Evolutionary conservation across 2,329 filamentous ascomycete species (phyloP).

Genomic region (Niveomyces coronatus): DNA sequence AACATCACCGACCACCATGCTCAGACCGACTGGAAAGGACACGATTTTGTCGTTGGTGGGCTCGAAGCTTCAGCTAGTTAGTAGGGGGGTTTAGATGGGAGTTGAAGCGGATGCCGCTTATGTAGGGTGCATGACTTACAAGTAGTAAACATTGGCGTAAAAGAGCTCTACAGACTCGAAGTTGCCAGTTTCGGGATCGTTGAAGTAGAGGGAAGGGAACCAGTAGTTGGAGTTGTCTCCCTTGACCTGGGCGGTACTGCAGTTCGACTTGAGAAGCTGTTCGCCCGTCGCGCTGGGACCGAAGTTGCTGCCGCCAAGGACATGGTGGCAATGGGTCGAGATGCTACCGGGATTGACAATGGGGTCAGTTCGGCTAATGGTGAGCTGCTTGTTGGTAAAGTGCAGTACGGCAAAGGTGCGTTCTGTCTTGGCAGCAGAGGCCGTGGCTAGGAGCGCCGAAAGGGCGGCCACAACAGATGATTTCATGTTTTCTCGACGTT

Average conservation of each 20-base stretch:
- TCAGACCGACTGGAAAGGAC: constrained; percentile 60
- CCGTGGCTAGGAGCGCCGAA: constrained; percentile 29
- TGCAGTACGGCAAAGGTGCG: constrained; percentile 59
- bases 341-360: constrained; percentile 52
- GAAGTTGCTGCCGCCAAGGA: constrained; percentile 63
- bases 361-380: constrained; percentile 55
- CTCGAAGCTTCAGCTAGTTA: constrained; percentile 40
- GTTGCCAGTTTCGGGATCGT: constrained; percentile 48
- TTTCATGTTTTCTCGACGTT: constrained; percentile 23
- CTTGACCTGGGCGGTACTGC: constrained; percentile 59
- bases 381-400: constrained; percentile 55
- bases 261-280: constrained; percentile 49
- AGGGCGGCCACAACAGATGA: constrained; percentile 20
- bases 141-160: constrained; percentile 71
- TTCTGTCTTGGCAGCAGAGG: constrained; percentile 30
- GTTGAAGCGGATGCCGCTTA: neutral
- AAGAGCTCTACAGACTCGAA: constrained; percentile 58
- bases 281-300: constrained; percentile 50
- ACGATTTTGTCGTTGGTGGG: constrained; percentile 53
- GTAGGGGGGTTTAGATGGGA: neutral
- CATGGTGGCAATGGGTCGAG: constrained; percentile 56
- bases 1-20: constrained; percentile 60
- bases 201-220: constrained; percentile 62
- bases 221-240: constrained; percentile 69
- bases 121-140: constrained; percentile 32